Evolutionary conservation across 164 flowering plant species (phyloP).

Genomic region (Liquidambar formosana): DNA sequence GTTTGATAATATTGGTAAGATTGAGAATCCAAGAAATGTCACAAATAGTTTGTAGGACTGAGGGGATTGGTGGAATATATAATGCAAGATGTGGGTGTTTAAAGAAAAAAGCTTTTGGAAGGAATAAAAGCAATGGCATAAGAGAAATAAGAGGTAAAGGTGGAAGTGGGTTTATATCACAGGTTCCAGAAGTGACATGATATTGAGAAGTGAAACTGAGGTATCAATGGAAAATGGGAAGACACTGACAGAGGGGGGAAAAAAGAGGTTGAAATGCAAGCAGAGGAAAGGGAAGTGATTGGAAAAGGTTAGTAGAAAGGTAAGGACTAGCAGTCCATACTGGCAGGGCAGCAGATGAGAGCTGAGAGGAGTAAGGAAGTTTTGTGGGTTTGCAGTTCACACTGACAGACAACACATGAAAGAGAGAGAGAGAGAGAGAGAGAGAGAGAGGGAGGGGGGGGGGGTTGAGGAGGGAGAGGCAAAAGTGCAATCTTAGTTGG

Average conservation of each 20-base stretch:
- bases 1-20: not conserved
- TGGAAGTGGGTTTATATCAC: slow-evolving; percentile 1
- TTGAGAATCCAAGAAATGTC: slow-evolving; percentile 8
- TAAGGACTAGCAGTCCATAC: not conserved
- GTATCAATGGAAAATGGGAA: not conserved
- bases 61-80: not conserved
- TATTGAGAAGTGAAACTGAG: not conserved
- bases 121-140: not conserved
- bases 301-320: not conserved
- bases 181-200: not conserved
- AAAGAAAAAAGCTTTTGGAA: not conserved
- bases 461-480: not conserved
- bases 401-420: slow-evolving; percentile 13
- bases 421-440: slow-evolving; percentile 11
- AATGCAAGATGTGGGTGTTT: not conserved
- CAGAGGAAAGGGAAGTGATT: not conserved
- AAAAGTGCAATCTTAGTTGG: slow-evolving; percentile 18
- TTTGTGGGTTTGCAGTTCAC: slow-evolving; percentile 8
- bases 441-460: slow-evolving; percentile 3
- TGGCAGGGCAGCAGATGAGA: not conserved
- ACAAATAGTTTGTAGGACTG: not conserved
- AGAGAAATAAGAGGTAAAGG: not conserved
- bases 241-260: not conserved
- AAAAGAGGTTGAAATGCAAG: slow-evolving; percentile 6
- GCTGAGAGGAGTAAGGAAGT: not conserved